Evolutionary conservation across 805 yeast genomes (phyloP), one percentile per base, ranked within the genome.

Genomic region (Myxozyma neotropica): DNA sequence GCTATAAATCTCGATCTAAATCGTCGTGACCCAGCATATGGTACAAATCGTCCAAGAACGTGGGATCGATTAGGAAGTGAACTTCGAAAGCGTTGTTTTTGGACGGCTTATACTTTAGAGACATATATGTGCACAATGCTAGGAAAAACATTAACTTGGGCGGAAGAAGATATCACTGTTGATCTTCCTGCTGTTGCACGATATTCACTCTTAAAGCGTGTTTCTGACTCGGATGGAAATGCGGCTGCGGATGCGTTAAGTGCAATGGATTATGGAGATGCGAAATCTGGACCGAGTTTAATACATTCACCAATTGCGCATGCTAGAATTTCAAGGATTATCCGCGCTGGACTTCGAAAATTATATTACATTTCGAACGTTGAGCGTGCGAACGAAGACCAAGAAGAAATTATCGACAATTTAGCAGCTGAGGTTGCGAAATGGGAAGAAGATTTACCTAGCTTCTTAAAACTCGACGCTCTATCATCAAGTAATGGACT

Each of bases 81-180:
- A 47, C 55, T 61, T 6, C 36, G 57, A 12, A 61, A 58, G 36
- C 55, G 64, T 5, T 40, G 42, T 23, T 61, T 61, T 31, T 61
- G 64, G 64, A 58, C 58, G 3, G 39, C 61, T 7, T 61, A 61
- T 27, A 58, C 62, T 15, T 47, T 59, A 10, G 64, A 61, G 15
- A 47, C 63, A 19, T 46, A 61, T 42, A 47, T 61, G 56, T 61
- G 64, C 40, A 61, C 58, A 3, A 61, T 61, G 64, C 57, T 61
- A n/a, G 64, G 62, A n/a, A 61, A 53, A 24, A 53, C 64, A 5
- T 31, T 61, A 43, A 61, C 59, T 8, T 58, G 58, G 56, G 47
- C 59, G 6, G 64, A 61, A 15, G 64, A 58, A 17, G 64, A 61
- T 21, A 61, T 61, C 36, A 61, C 64, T 2, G 53, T 46, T 17